phyloP scores from a whole-genome alignment of 106 monocot species.

The Xerophyta viscosa region DNA sequence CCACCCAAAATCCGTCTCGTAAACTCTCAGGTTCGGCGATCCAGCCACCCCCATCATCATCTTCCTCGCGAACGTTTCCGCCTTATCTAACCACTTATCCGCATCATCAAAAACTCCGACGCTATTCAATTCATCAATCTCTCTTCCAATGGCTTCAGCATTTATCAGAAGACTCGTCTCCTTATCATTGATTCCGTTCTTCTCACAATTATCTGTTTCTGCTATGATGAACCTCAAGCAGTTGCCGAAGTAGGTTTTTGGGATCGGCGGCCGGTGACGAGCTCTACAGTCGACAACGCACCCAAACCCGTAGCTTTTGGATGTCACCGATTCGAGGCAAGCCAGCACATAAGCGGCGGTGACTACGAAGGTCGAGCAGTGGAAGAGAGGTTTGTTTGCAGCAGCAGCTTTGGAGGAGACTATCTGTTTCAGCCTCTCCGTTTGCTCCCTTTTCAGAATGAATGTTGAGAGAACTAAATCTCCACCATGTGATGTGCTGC shows the following conservation, averaged over 20 bases:
- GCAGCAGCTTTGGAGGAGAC: not conserved
- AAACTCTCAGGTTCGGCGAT: conserved; percentile 24
- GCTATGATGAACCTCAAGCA: conserved; percentile 9
- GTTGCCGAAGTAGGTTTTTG: conserved; percentile 40
- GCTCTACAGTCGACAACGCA: conserved; percentile 21
- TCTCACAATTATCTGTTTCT: too few species aligned
- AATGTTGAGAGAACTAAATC: not conserved
- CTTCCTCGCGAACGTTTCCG: not conserved
- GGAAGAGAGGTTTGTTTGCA: not conserved
- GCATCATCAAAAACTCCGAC: not conserved
- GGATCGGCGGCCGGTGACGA: conserved; percentile 11
- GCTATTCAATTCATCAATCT: not conserved
- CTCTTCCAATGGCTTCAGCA: conserved; percentile 14
- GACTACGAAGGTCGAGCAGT: conserved; percentile 22
- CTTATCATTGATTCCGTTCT: conserved; percentile 4
- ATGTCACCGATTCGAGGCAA: conserved; percentile 9
- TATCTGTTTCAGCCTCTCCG: conserved; percentile 1
- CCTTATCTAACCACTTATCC: not conserved
- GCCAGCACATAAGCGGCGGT: conserved; percentile 20
- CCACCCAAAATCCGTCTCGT: conserved; percentile 36
- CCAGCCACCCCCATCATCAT: conserved; percentile 12
- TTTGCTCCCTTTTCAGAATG: not conserved
- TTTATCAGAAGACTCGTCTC: conserved; percentile 12
- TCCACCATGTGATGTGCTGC: too few species aligned
- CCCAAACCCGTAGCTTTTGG: not conserved